These are phyloP conservation scores for Solanum ossicruentum DNA, from an alignment of 257 asterid genomes.

Conservation along the genomic window DNA sequence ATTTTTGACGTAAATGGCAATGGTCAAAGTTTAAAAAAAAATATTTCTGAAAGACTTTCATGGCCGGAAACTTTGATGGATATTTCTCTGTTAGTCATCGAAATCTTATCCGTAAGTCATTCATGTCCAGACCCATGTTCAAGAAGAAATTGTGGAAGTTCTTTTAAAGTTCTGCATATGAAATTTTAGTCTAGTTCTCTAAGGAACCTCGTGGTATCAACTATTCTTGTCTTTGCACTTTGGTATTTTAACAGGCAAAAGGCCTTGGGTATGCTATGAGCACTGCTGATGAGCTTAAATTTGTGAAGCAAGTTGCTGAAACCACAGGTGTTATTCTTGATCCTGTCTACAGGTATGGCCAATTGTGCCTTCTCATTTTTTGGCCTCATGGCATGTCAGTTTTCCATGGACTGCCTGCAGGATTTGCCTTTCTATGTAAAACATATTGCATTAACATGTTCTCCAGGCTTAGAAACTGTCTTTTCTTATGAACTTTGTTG, in stretches of 20 bases:
- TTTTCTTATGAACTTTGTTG: neutral
- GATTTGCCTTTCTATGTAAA: neutral
- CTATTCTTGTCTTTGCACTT: neutral
- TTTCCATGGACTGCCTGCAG: neutral
- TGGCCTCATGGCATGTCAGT: neutral
- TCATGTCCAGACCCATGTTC: neutral
- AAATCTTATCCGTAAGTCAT: neutral
- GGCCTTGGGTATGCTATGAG: conserved; percentile 96
- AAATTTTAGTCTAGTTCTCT: neutral
- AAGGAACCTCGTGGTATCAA: neutral
- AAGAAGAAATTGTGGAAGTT: neutral
- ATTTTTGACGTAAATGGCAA: neutral
- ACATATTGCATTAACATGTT: neutral
- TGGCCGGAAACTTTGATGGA: neutral
- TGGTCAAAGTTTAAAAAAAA: neutral
- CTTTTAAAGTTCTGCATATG: neutral
- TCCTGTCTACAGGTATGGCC: conserved; percentile 81
- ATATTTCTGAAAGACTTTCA: neutral
- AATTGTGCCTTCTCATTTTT: neutral
- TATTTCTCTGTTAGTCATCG: neutral
- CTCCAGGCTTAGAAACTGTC: neutral
- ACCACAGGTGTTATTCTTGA: conserved; percentile 86
- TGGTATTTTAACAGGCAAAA: conserved; percentile 54
- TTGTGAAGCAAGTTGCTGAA: conserved; percentile 74
- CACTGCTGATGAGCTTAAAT: conserved; percentile 69